Percentiles rank a stretch among this genome's conserved stretches.
phyloP scores from a whole-genome alignment of 1,284 basidiomycete genomes.

The Anthracocystis setariae region DNA sequence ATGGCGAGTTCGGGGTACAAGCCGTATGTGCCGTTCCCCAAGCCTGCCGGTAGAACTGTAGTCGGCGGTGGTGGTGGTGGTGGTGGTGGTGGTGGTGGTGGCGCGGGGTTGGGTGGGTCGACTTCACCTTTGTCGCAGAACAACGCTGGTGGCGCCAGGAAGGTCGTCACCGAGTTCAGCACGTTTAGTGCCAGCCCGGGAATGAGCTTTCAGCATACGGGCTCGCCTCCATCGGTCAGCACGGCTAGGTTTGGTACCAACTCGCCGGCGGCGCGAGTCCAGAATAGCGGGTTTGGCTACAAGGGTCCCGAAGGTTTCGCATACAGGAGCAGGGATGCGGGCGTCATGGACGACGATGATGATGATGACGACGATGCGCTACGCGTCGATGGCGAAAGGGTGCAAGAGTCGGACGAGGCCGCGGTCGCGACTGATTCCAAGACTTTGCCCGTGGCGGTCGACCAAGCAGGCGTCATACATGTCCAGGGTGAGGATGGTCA shows the following conservation, averaged over 20 bases:
- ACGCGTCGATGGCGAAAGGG: slow-evolving; percentile 37
- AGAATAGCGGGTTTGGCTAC: slow-evolving; percentile 35
- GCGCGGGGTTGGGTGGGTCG: too few relatives aligned
- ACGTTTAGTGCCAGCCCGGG: slow-evolving; percentile 60
- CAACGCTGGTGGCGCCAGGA: slow-evolving; percentile 32
- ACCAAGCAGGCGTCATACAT: slow-evolving; percentile 52
- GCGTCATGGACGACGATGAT: slow-evolving; percentile 54
- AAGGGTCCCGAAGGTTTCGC: slow-evolving; percentile 31
- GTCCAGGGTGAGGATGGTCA: slow-evolving; percentile 65
- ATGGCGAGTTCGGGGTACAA: slow-evolving; percentile 53
- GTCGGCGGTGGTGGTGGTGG: slow-evolving; percentile 16
- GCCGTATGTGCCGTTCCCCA: slow-evolving; percentile 50
- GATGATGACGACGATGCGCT: slow-evolving; percentile 61
- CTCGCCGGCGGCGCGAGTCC: slow-evolving; percentile 27
- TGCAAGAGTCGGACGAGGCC: slow-evolving; percentile 26
- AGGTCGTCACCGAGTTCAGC: slow-evolving; percentile 58
- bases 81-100: too few relatives aligned
- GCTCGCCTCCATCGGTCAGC: slow-evolving; percentile 32
- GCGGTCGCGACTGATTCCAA: slow-evolving; percentile 30
- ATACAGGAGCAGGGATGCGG: slow-evolving; percentile 33
- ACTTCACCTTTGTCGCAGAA: neutral
- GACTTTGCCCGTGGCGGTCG: slow-evolving; percentile 38
- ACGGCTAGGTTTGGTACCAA: slow-evolving; percentile 16
- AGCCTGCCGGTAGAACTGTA: slow-evolving; percentile 30
- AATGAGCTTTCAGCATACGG: slow-evolving; percentile 51